Evolutionary conservation across 1,284 basidiomycete genomes (phyloP).

Genomic region (Puccinia polysora): DNA sequence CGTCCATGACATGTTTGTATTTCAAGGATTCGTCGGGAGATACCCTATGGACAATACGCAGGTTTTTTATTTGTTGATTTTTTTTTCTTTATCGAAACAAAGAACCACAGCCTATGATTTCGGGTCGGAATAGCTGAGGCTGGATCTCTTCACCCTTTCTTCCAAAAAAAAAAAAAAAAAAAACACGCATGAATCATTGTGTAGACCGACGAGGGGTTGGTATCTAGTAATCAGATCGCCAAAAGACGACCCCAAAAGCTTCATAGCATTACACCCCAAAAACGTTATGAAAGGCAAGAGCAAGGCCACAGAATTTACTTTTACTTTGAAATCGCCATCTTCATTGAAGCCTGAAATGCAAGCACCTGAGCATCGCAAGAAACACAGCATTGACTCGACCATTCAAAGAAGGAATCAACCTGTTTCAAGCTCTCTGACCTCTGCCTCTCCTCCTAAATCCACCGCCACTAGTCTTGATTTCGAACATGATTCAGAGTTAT

Average conservation of each 20-base stretch:
- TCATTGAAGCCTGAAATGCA: background rate
- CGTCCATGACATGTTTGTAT: no score
- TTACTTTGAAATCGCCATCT: constrained; percentile 1
- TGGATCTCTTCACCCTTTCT: no score
- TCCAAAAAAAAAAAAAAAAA: no score
- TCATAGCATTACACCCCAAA: constrained; percentile 13
- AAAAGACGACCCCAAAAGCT: constrained; percentile 2
- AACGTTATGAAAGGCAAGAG: constrained; percentile 23
- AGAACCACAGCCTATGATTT: background rate
- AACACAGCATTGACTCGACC: background rate
- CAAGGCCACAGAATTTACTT: constrained; percentile 14
- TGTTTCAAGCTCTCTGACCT: constrained; percentile 9
- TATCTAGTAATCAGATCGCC: constrained; percentile 35
- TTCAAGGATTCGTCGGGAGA: constrained; percentile 28
- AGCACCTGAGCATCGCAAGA: background rate
- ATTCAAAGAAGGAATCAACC: constrained; percentile 5
- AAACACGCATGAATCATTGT: background rate
- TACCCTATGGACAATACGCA: constrained; percentile 38
- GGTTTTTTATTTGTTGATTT: background rate
- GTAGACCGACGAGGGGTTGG: constrained; percentile 40
- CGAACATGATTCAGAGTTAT: background rate
- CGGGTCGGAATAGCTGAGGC: background rate
- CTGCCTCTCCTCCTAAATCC: constrained; percentile 7
- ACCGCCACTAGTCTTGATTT: background rate
- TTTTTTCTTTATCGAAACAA: background rate